Conservation (phyloP, 805 yeast species). For the Ogataea zsoltii region DNA sequence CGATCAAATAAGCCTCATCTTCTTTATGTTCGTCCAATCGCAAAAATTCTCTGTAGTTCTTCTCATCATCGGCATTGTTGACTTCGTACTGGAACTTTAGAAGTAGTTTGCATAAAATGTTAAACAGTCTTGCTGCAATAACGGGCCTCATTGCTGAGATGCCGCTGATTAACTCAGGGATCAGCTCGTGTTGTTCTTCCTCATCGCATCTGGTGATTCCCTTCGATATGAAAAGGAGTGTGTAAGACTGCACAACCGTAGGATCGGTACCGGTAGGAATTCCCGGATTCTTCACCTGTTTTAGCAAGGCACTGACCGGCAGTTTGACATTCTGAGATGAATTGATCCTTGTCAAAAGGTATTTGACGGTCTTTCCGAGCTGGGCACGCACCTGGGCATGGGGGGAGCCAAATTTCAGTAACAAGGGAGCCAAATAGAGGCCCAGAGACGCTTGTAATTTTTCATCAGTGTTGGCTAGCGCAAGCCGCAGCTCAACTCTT, state of each 20-base stretch:
- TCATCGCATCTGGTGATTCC: slow-evolving; percentile 57
- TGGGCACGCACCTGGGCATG: slow-evolving; percentile 65
- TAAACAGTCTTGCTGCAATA: slow-evolving; percentile 57
- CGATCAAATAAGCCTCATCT: slow-evolving; percentile 48
- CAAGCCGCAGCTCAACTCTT: slow-evolving; percentile 80
- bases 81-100: slow-evolving; percentile 49
- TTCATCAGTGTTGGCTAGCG: slow-evolving; percentile 67
- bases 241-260: slow-evolving; percentile 56
- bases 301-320: slow-evolving; percentile 63
- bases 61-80: slow-evolving; percentile 46
- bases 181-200: slow-evolving; percentile 39
- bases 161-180: slow-evolving; percentile 49
- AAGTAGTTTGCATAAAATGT: slow-evolving; percentile 57
- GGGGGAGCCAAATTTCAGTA: slow-evolving; percentile 76
- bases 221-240: slow-evolving; percentile 64
- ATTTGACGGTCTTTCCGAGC: slow-evolving; percentile 61
- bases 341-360: slow-evolving; percentile 65
- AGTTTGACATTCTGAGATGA: slow-evolving; percentile 54
- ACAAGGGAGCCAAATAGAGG: slow-evolving; percentile 70
- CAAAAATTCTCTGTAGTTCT: slow-evolving; percentile 35
- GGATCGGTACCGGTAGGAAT: slow-evolving; percentile 43
- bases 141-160: slow-evolving; percentile 39
- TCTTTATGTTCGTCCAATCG: slow-evolving; percentile 34
- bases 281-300: slow-evolving; percentile 63
- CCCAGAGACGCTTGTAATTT: slow-evolving; percentile 63